phyloP scores from a whole-genome alignment of 2,329 filamentous ascomycete genomes.

The Exophiala aquamarina region DNA sequence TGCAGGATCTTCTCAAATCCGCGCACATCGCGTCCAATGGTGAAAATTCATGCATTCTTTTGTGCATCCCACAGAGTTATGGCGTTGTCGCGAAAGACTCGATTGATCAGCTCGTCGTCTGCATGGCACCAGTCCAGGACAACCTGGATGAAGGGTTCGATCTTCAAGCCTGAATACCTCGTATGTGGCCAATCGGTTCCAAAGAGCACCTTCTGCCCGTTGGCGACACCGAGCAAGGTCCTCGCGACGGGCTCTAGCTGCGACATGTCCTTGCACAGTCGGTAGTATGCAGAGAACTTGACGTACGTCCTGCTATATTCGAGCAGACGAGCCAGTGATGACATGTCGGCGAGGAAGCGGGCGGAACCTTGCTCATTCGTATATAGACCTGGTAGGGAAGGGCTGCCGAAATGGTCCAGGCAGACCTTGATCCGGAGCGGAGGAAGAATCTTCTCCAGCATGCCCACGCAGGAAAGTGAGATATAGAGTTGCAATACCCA shows the following conservation, averaged over 20 bases:
- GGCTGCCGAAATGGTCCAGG: slow-evolving; percentile 61
- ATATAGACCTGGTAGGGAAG: slow-evolving; percentile 29
- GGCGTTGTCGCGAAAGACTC: slow-evolving; percentile 57
- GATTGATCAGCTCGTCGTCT: slow-evolving; percentile 28
- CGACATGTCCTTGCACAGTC: slow-evolving; percentile 47
- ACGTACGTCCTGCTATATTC: slow-evolving; percentile 52
- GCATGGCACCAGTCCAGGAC: slow-evolving; percentile 52
- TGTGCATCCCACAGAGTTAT: slow-evolving; percentile 50
- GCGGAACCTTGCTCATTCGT: slow-evolving; percentile 47
- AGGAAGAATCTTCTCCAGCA: slow-evolving; percentile 51
- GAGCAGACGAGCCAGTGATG: slow-evolving; percentile 48
- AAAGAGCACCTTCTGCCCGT: slow-evolving; percentile 50
- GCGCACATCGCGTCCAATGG: too few relatives aligned
- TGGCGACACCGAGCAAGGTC: slow-evolving; percentile 49
- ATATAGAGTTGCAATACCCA: slow-evolving; percentile 63
- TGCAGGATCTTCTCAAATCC: too few relatives aligned
- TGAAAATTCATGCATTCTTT: too few relatives aligned
- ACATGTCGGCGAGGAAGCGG: slow-evolving; percentile 8
- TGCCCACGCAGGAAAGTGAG: slow-evolving; percentile 50
- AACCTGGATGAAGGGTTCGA: slow-evolving; percentile 53
- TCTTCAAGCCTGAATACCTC: slow-evolving; percentile 57
- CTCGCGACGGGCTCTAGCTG: slow-evolving; percentile 49
- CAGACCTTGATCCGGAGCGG: slow-evolving; percentile 45
- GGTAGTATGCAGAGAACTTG: slow-evolving; percentile 61
- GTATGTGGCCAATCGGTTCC: slow-evolving; percentile 67